Evolutionary conservation across 768 basidiomycete genomes (phyloP).

Genomic region (Termitomyces sp.): DNA sequence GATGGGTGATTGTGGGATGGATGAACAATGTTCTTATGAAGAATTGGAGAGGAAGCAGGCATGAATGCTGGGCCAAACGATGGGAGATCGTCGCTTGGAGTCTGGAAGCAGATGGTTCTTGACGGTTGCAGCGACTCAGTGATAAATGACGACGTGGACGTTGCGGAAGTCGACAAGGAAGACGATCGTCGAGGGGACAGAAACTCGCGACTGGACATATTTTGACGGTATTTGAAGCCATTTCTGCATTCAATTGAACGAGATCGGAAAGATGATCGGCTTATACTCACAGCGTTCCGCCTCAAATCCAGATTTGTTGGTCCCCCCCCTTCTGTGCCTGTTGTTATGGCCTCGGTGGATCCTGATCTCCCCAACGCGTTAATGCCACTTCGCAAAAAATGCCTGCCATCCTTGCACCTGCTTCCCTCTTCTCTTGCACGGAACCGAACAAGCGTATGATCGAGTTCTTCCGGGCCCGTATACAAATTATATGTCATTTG

Average conservation of each 20-base stretch:
- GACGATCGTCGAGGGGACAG: conserved; percentile 9
- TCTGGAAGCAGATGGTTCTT: not conserved
- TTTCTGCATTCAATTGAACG: conserved; percentile 10
- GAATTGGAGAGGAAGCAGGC: conserved; percentile 14
- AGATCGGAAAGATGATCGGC: conserved; percentile 13
- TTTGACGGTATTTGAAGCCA: conserved; percentile 8
- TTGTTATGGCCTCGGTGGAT: conserved; percentile 10
- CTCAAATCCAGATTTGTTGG: conserved; percentile 2
- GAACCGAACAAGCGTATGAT: conserved; percentile 6
- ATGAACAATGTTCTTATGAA: conserved; percentile 19
- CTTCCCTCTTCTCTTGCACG: conserved; percentile 1
- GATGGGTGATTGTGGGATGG: conserved; percentile 1
- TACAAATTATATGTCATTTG: not conserved
- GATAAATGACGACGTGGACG: conserved; percentile 16
- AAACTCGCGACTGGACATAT: not conserved
- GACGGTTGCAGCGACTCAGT: not conserved
- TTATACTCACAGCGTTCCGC: not conserved
- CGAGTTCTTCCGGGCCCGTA: not conserved
- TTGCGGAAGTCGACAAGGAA: conserved; percentile 20
- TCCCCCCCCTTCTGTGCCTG: conserved; percentile 11
- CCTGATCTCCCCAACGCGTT: conserved; percentile 8
- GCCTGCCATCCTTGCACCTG: not conserved
- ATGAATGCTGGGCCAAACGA: conserved; percentile 14
- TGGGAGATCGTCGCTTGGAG: conserved; percentile 28
- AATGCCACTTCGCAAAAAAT: not conserved